phyloP scores from a whole-genome alignment of 345 rosid genomes.

The Camelina laxa region DNA sequence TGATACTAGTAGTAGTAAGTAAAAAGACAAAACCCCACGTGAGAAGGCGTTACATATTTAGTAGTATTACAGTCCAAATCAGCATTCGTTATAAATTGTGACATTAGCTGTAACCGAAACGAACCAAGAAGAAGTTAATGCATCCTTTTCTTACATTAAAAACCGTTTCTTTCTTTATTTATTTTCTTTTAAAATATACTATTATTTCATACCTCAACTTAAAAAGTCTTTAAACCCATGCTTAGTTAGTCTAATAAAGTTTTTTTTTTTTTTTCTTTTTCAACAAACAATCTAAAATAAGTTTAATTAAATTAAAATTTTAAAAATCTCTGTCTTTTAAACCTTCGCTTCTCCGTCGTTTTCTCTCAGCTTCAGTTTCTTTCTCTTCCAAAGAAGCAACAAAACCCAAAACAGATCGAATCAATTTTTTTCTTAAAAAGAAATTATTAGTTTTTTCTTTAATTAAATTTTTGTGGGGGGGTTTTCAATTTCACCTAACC shows the following conservation, averaged over 20 bases:
- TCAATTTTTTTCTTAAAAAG: not conserved
- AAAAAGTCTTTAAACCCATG: no score
- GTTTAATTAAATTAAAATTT: not conserved
- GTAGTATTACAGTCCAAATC: constrained; percentile 26
- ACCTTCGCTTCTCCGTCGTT: constrained; percentile 43
- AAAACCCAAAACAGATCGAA: constrained; percentile 48
- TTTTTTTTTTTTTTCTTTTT: no score
- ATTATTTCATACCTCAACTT: not conserved
- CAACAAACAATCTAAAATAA: not conserved
- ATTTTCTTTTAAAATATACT: not conserved
- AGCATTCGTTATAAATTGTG: constrained; percentile 38
- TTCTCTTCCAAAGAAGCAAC: constrained; percentile 45
- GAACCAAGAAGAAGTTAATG: constrained; percentile 27
- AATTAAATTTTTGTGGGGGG: no score
- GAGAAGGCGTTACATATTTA: constrained; percentile 35
- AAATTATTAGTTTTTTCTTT: not conserved
- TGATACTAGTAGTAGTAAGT: no score
- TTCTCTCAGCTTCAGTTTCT: constrained; percentile 45
- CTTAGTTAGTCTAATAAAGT: no score
- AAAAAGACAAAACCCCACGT: not conserved
- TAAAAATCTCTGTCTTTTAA: not conserved
- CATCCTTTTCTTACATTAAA: not conserved
- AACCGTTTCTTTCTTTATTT: not conserved
- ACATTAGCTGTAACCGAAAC: constrained; percentile 37
- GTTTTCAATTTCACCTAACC: constrained; percentile 25